These are phyloP conservation scores for Telopea speciosissima DNA, from an alignment of 177 flowering plant genomes.

Conservation along the genomic window DNA sequence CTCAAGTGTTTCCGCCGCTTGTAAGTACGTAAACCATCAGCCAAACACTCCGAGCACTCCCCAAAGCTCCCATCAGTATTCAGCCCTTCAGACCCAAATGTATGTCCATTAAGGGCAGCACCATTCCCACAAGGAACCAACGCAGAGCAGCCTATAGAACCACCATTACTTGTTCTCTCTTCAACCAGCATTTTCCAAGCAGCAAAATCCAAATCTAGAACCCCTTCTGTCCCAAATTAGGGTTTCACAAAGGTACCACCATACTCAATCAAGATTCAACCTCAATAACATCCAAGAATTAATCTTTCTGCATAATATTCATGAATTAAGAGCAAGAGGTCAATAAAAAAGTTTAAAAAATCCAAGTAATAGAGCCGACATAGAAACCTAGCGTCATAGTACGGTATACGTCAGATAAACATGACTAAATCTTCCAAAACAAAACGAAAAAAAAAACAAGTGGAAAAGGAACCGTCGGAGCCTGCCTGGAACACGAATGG, in stretches of 20 bases:
- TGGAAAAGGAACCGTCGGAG: background rate
- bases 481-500: background rate
- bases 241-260: background rate
- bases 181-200: conserved; percentile 5
- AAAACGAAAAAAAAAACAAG: background rate
- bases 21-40: conserved; percentile 7
- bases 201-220: background rate
- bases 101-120: conserved; percentile 1
- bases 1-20: conserved; percentile 14
- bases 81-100: conserved; percentile 6
- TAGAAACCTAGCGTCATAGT: background rate
- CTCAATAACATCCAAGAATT: conserved; percentile 7
- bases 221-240: background rate
- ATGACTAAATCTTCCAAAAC: background rate
- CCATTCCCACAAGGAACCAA: background rate
- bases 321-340: background rate
- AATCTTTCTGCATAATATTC: background rate
- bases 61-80: conserved; percentile 7
- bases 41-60: background rate
- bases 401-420: background rate
- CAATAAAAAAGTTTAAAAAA: background rate
- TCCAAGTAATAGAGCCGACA: background rate
- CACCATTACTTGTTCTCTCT: conserved; percentile 7
- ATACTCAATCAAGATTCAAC: background rate
- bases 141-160: background rate